Evolutionary conservation across 352 stramenopile species (phyloP).

Genomic region (Pythium apleroticum): DNA sequence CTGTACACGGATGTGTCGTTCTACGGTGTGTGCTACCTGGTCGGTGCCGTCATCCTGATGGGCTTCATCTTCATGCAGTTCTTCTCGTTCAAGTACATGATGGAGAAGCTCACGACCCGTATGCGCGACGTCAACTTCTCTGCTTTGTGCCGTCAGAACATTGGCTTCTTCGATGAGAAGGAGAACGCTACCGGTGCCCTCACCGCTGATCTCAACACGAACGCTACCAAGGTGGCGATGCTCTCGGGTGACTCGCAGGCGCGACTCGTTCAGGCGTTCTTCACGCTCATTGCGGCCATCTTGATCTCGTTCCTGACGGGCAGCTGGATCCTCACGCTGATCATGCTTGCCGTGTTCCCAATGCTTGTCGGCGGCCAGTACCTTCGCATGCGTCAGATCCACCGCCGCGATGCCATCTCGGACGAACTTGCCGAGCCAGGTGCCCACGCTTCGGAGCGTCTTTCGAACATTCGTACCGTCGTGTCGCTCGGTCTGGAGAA

Average conservation of each 20-base stretch:
- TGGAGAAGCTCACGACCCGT: constrained; percentile 31
- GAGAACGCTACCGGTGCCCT: constrained; percentile 22
- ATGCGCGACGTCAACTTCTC: constrained; percentile 32
- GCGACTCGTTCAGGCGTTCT: constrained; percentile 32
- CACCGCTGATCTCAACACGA: constrained; percentile 31
- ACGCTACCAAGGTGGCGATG: constrained; percentile 33
- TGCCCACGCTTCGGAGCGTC: constrained; percentile 32
- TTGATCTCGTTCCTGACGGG: constrained; percentile 40
- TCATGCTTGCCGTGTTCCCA: constrained; percentile 45
- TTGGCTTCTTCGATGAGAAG: constrained; percentile 34
- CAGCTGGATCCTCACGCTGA: constrained; percentile 43
- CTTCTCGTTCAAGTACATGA: constrained; percentile 32
- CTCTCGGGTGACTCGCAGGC: constrained; percentile 33
- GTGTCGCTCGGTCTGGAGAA: constrained; percentile 30
- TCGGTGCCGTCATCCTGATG: constrained; percentile 26
- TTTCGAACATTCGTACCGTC: constrained; percentile 34
- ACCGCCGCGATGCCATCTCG: constrained; percentile 6
- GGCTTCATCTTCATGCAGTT: constrained; percentile 21
- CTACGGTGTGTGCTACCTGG: constrained; percentile 28
- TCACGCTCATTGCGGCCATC: constrained; percentile 34
- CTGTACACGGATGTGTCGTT: constrained; percentile 13
- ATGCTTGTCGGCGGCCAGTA: constrained; percentile 33
- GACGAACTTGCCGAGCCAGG: constrained; percentile 26
- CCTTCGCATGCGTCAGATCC: constrained; percentile 22
- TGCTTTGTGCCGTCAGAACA: constrained; percentile 31